Conservation (phyloP, 805 yeast species). For the Grigorovia humatica region DNA sequence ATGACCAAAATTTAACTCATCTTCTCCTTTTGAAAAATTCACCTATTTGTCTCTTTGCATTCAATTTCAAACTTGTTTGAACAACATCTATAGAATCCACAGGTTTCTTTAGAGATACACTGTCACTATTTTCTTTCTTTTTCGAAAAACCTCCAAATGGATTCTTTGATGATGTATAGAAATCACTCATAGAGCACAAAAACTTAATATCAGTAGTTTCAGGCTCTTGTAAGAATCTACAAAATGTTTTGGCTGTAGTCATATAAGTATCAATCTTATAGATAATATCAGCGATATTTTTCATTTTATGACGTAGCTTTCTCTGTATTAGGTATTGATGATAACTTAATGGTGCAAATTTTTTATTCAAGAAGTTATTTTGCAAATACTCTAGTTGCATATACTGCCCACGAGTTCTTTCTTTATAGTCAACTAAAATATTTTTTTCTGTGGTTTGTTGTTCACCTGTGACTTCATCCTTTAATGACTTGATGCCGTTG, state of each 20-base stretch:
- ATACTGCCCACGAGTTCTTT: constrained; percentile 4
- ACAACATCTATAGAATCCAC: constrained; percentile 14
- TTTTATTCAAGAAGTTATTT: constrained; percentile 1
- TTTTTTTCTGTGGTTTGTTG: neutral
- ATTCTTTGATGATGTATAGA: neutral
- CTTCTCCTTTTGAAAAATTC: constrained; percentile 11
- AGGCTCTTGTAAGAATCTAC: constrained; percentile 1
- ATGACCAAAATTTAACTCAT: neutral
- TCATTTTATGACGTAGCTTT: constrained; percentile 16
- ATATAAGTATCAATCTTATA: constrained; percentile 12
- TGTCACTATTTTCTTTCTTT: neutral
- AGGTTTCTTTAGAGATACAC: neutral
- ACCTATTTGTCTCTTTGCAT: constrained; percentile 22
- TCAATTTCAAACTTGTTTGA: constrained; percentile 15
- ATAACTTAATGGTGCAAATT: constrained; percentile 11
- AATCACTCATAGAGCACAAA: neutral
- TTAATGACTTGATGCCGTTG: constrained; percentile 1
- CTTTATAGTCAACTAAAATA: neutral
- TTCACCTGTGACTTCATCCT: neutral
- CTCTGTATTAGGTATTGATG: constrained; percentile 17
- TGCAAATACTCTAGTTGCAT: constrained; percentile 7
- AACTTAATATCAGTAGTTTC: neutral
- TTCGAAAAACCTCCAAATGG: neutral
- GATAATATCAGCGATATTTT: constrained; percentile 8
- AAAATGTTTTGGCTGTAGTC: constrained; percentile 15